Evolutionary conservation across 768 basidiomycete genomes (phyloP), one percentile per base, ranked within the genome.

Genomic region (Macrocybe gigantea): DNA sequence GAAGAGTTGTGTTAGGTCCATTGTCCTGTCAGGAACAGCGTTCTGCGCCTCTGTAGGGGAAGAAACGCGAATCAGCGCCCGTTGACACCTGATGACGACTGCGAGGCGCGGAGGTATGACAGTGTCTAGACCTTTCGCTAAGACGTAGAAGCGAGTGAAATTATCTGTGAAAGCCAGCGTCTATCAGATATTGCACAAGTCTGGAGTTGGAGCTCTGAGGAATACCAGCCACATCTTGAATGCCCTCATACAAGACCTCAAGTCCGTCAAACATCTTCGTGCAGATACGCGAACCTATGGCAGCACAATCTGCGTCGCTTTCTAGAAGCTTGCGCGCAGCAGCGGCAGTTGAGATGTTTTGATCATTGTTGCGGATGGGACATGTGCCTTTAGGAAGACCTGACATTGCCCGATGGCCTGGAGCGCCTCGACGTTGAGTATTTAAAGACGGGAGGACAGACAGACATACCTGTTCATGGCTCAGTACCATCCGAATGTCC

Each of bases 351-450:
- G 88, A 92, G 79, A 57, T n/a, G 74, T 80, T 56, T 75, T 80
- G 44, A 82, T 69, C 30, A 74, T 60, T 1, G 67, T 59, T 4
- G 76, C 83, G 14, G 56, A 53, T 1, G 88, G 82, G 14, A 91
- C 61, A 38, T 78, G 60, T 44, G 64, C 56, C 9, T 65, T 56
- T 13, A 91, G 62, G 64, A 85, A 91, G 12, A 59, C 66, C n/a
- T 69, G 71, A 61, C 88, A 92, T 64, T 92, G 88, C 11, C 88
- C 88, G 22, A 91, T 63, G 10, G 88, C 88, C 88, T 90, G 44
- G n/a, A 32, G 9, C 29, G 46, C 51, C 9, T 33, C 6, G 33
- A 22, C 38, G 51, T 36, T 22, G 37, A 33, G 8, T 47, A 44
- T 44, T 43, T 35, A 53, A 42, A 7, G 32, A 35, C 7, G 29